Evolutionary conservation across 2,329 filamentous ascomycete genomes (phyloP), one percentile per base, ranked within the genome.

Genomic region (Epicoccum nigrum): DNA sequence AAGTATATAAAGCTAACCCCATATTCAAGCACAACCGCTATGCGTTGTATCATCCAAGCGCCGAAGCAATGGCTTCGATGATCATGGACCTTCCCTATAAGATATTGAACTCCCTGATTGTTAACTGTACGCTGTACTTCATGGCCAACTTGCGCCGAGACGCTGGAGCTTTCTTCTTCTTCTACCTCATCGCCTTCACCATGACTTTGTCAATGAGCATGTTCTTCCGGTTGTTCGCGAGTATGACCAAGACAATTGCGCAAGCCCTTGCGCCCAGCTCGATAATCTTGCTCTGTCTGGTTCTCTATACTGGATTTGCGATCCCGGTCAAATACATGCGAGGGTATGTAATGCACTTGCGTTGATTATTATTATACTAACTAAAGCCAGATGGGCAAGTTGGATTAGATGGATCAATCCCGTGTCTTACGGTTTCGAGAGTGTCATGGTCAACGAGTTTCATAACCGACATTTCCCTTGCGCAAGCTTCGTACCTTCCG

Each of bases 41-140:
- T 68, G 90, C 90, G 15, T 80, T 96, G n/a, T 95, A 96, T 63
- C 91, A 94, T 65, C 90, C 92, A 0, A 90, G 86, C 7, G 87
- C 90, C 12, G 91, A 96, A 79, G 89, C 90, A 12, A 78, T 89
- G 48, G 84, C 88, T 0, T 92, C 88, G 1, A 92, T 95, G 86
- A 73, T 96, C 15, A 86, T 83, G 55, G 92, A 96, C 62, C 72
- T 94, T 70, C 91, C 91, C 0, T 37, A 89, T 73, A 95, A 92
- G 71, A 71, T 94, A 5, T 27, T 73, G 4, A 90, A 89, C 58
- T 75, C 83, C 1, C 79, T 93, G 56, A 71, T 83, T 6, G 93
- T 95, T 77, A 93, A 95, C 69, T 50, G 89, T 9, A 80, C 83
- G 0, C 74, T 96, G 3, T 96, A 96, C 75, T 96, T 96, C 74